phyloP scores from a whole-genome alignment of 805 yeast genomes.

The Wickerhamomyces strasburgensis region DNA sequence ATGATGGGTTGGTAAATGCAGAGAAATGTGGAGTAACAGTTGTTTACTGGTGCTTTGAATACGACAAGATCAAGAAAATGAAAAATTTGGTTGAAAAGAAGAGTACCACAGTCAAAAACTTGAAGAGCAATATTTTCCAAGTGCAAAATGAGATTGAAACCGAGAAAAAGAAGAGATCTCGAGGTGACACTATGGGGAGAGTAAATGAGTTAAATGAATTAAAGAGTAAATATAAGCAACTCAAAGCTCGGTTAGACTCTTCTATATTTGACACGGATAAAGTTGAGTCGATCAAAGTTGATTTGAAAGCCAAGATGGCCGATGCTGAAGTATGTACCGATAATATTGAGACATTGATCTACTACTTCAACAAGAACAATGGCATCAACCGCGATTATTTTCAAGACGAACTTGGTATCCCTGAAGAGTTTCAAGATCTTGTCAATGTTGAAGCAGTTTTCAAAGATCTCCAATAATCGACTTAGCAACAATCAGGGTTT shows the following conservation, averaged over 20 bases:
- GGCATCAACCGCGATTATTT: slow-evolving; percentile 28
- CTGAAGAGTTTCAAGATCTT: slow-evolving; percentile 35
- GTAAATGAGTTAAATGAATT: slow-evolving; percentile 13
- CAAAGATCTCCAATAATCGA: slow-evolving; percentile 1
- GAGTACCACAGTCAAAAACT: slow-evolving; percentile 1
- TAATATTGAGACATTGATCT: slow-evolving; percentile 37
- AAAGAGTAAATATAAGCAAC: slow-evolving; percentile 5
- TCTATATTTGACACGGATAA: slow-evolving; percentile 13
- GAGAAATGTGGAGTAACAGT: slow-evolving; percentile 54
- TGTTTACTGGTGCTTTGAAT: slow-evolving; percentile 46
- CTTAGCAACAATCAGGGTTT: no score
- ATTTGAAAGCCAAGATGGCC: slow-evolving; percentile 9
- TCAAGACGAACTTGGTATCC: slow-evolving; percentile 37
- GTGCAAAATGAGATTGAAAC: slow-evolving; percentile 13
- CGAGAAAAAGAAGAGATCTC: slow-evolving; percentile 1
- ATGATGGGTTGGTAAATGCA: slow-evolving; percentile 43
- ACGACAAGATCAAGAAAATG: slow-evolving; percentile 24
- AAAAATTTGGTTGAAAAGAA: slow-evolving; percentile 8
- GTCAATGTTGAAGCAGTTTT: slow-evolving; percentile 11
- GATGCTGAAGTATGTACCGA: slow-evolving; percentile 28
- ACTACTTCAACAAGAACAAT: slow-evolving; percentile 30
- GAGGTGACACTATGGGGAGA: slow-evolving; percentile 2
- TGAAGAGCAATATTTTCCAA: slow-evolving; percentile 11
- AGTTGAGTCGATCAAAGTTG: slow-evolving; percentile 6
- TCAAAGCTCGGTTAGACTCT: slow-evolving; percentile 9